Evolutionary conservation across 2,329 filamentous ascomycete genomes (phyloP), one percentile per base, ranked within the genome.

Genomic region (Dothideomycetes sp.): DNA sequence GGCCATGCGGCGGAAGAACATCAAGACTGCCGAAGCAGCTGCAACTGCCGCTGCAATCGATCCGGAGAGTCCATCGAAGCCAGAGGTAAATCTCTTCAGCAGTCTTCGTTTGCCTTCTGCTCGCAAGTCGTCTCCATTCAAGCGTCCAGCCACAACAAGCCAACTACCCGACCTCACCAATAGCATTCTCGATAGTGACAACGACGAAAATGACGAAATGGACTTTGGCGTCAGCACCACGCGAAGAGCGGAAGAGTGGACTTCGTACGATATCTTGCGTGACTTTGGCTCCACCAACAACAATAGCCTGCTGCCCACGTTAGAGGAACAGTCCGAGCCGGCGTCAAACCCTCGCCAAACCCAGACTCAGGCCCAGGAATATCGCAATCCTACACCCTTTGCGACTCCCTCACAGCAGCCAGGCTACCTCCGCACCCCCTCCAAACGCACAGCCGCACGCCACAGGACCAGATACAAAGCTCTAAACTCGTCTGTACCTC

Each of bases 391-490:
- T n/a, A n/a, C n/a, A n/a, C 7, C 30, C 39, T 12, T 31, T 1
- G 47, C 48, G 4, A 52, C 52, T 1, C 49, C 50, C n/a, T n/a
- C n/a, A n/a, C n/a, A n/a, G 1, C 24, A 49, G 2, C 51, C 52
- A 2, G 62, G 61, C 1, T 70, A 70, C 38, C 57, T 69, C 40
- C 63, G 66, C 30, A 69, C 67, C 19, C 67, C 67, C 0, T 65
- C 61, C 31, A 64, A 63, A 41, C 55, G 61, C 17, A 52, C 61
- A n/a, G n/a, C n/a, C 1, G 60, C 53, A 2, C 47, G 60, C 1
- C 50, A 53, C 1, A 61, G 59, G 41, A 47, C 55, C 3, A 35
- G 22, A 27, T 27, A 7, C 22, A 27, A 27, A 12, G 22, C 22
- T 7, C 22, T 27, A 7, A 7, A 7, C 12, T 27, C 44, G 4